Evolutionary conservation across 371 early-diverging fungal genomes (phyloP).

Genomic region (Rhizopus delemar): DNA sequence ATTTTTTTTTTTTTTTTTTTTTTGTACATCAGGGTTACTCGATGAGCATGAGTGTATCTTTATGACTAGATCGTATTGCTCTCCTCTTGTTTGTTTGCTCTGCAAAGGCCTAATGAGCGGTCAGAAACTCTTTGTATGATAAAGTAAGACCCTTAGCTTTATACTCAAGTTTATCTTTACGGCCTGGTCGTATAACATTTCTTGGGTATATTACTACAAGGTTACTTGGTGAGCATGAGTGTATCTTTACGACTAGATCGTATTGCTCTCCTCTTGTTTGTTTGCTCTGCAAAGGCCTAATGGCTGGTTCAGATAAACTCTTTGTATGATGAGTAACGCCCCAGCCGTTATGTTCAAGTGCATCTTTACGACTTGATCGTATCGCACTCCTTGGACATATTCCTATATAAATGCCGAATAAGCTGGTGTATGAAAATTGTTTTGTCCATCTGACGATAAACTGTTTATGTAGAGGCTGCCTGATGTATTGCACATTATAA

Average conservation of each 20-base stretch:
- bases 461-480: constrained; percentile 6
- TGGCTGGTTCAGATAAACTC: constrained; percentile 7
- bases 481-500: constrained; percentile 11
- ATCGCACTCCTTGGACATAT: constrained; percentile 7
- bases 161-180: no score
- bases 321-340: constrained; percentile 5
- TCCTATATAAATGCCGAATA: constrained; percentile 6
- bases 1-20: no score
- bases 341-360: constrained; percentile 8
- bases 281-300: constrained; percentile 5
- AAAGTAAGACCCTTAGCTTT: neutral
- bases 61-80: constrained; percentile 17
- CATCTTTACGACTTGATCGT: constrained; percentile 9
- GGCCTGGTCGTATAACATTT: no score
- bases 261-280: constrained; percentile 8
- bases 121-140: constrained; percentile 16
- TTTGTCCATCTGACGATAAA: constrained; percentile 7
- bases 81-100: constrained; percentile 6
- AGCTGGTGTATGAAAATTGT: constrained; percentile 17
- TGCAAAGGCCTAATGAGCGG: constrained; percentile 11
- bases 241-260: constrained; percentile 15
- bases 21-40: constrained; percentile 17
- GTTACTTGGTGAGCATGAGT: constrained; percentile 18
- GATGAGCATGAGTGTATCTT: constrained; percentile 17
- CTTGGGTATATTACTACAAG: constrained; percentile 2